A percentile compares a stretch with the other conserved stretches of the same genome.
These are phyloP conservation scores for Sequoiadendron giganteum DNA, from an alignment of 75 land plant genomes.

Conservation along the genomic window DNA sequence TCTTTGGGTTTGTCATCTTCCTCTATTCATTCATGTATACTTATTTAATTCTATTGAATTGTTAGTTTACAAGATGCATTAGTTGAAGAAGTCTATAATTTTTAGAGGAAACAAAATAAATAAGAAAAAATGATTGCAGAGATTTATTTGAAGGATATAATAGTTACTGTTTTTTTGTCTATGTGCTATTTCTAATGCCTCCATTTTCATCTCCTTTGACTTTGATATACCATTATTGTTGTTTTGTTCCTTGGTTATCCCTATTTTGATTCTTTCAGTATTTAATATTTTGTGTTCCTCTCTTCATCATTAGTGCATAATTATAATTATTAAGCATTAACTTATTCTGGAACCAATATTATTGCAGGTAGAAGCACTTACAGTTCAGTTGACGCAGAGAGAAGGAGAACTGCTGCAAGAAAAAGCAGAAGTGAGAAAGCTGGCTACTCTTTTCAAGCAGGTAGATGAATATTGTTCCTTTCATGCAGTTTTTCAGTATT, in stretches of 20 bases:
- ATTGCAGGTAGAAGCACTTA: slow-evolving; percentile 74
- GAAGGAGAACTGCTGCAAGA: slow-evolving; percentile 84
- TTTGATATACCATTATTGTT: background rate
- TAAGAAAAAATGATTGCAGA: background rate
- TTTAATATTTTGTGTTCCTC: background rate
- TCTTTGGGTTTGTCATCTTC: background rate
- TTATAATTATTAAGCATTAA: background rate
- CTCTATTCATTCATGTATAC: background rate
- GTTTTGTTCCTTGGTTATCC: background rate
- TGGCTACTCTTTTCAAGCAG: slow-evolving; percentile 88
- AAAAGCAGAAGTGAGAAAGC: slow-evolving; percentile 80
- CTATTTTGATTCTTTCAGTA: background rate
- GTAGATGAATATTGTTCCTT: slow-evolving; percentile 20
- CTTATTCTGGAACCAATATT: background rate
- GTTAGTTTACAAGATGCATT: background rate
- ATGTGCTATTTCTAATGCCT: background rate
- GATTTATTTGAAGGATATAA: background rate
- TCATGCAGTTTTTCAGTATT: background rate
- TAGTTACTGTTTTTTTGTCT: background rate
- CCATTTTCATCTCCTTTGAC: background rate
- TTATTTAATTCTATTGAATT: background rate
- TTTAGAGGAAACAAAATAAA: background rate
- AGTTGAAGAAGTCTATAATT: background rate
- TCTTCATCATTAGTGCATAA: background rate
- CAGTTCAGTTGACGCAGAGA: slow-evolving; percentile 74